A percentile compares a stretch with the other conserved stretches of the same genome.
Evolutionary conservation across 345 rosid species (phyloP).

Genomic region (Murraya koenigii): DNA sequence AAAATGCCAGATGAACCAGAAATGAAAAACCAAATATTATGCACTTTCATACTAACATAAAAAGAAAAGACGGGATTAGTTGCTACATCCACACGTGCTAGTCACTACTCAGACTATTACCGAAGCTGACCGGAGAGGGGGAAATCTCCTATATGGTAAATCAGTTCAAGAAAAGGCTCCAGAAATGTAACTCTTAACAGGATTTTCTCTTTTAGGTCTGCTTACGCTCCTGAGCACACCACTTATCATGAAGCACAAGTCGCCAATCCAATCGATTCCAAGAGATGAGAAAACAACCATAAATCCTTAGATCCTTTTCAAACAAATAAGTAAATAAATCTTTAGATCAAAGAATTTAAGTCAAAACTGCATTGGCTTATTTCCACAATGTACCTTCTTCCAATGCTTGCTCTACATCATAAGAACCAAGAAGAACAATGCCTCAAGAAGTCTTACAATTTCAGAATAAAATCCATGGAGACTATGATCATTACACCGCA

Average conservation of each 20-base stretch:
- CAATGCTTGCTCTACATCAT: constrained; percentile 1
- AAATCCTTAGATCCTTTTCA: not conserved
- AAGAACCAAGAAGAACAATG: constrained; percentile 11
- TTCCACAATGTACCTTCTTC: constrained; percentile 13
- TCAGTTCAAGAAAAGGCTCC: too few species aligned
- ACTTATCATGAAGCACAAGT: not conserved
- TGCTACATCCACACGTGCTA: not conserved
- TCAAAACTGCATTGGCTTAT: not conserved
- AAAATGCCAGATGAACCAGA: too few species aligned
- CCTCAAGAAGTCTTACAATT: constrained; percentile 14
- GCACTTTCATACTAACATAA: not conserved
- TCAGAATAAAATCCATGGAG: constrained; percentile 20
- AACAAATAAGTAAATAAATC: not conserved
- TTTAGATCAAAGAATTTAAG: not conserved
- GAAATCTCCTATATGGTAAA: not conserved
- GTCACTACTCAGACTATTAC: not conserved
- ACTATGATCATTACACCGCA: constrained; percentile 23
- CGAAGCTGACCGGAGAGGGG: not conserved
- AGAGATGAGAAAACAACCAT: not conserved
- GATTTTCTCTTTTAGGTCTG: not conserved
- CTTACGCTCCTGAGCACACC: not conserved
- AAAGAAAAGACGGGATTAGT: not conserved
- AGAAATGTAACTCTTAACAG: too few species aligned
- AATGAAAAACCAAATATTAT: too few species aligned
- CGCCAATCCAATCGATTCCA: not conserved